These are phyloP conservation scores for Solanum pennellii DNA, from an alignment of 257 asterid species.

Conservation along the genomic window DNA sequence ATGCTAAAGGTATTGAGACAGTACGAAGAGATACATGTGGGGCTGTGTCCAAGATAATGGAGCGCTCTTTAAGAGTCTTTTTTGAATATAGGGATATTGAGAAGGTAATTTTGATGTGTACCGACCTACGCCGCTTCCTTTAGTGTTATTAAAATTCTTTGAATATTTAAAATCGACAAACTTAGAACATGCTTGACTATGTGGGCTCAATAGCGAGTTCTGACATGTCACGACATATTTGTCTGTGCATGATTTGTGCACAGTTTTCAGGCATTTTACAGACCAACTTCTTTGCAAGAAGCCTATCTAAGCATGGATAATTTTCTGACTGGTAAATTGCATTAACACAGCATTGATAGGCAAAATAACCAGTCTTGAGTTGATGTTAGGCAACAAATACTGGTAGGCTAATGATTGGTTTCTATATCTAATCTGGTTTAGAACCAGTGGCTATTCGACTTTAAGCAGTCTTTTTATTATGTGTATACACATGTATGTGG, in stretches of 20 bases:
- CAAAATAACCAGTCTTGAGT: background rate
- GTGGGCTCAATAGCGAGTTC: background rate
- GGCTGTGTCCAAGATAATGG: constrained; percentile 89
- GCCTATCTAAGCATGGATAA: background rate
- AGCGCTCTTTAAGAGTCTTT: constrained; percentile 65
- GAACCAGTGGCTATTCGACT: background rate
- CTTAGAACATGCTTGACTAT: background rate
- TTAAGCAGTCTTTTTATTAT: background rate
- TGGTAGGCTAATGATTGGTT: background rate
- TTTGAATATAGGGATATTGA: constrained; percentile 61
- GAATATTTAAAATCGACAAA: background rate
- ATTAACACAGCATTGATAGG: background rate
- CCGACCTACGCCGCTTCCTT: background rate
- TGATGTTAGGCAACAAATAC: background rate
- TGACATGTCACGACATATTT: background rate
- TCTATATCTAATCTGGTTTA: background rate
- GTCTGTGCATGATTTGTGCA: background rate
- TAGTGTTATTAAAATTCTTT: background rate
- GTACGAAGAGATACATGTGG: constrained; percentile 91
- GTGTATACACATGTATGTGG: background rate
- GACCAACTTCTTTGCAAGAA: background rate
- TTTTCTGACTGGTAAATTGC: background rate
- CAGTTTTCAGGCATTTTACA: background rate
- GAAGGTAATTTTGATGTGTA: constrained; percentile 30
- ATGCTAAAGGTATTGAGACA: constrained; percentile 97